Conservation (phyloP, 805 yeast genomes). For the Myxozyma nipponensis region DNA sequence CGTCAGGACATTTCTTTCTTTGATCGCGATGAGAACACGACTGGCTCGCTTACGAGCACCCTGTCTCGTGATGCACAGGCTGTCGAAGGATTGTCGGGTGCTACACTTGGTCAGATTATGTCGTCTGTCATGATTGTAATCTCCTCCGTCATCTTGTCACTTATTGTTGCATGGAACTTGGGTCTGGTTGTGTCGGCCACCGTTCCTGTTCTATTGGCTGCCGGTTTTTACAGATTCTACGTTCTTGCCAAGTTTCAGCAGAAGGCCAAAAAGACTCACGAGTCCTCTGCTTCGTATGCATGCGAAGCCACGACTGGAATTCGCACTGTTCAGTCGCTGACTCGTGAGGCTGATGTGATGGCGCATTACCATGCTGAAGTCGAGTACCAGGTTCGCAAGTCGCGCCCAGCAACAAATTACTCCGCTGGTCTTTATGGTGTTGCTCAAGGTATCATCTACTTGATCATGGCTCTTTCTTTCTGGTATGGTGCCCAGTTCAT, state of each 20-base stretch:
- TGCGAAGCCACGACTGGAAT: conserved; percentile 41
- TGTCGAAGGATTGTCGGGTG: conserved; percentile 41
- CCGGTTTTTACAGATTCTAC: conserved; percentile 40
- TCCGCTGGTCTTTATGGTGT: conserved; percentile 38
- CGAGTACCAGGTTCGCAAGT: conserved; percentile 33
- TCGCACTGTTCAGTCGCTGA: conserved; percentile 42
- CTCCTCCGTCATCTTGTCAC: conserved; percentile 41
- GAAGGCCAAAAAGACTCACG: conserved; percentile 39
- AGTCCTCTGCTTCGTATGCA: conserved; percentile 41
- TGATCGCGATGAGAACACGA: conserved; percentile 38
- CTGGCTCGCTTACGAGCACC: conserved; percentile 40
- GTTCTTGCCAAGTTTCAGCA: conserved; percentile 37
- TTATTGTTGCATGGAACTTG: conserved; percentile 40
- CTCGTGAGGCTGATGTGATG: conserved; percentile 41
- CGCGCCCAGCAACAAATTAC: conserved; percentile 31
- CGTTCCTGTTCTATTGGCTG: conserved; percentile 36
- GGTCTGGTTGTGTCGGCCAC: conserved; percentile 42
- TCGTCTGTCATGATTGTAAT: conserved; percentile 38
- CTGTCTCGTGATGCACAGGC: conserved; percentile 42
- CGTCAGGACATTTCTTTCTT: conserved; percentile 40
- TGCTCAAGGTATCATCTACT: conserved; percentile 40
- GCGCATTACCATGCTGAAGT: conserved; percentile 34
- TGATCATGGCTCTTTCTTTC: conserved; percentile 40
- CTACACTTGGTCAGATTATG: conserved; percentile 41
- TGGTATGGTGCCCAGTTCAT: conserved; percentile 42